phyloP scores from a whole-genome alignment of 2,329 filamentous ascomycete species.

The Hypoxylon sp. region DNA sequence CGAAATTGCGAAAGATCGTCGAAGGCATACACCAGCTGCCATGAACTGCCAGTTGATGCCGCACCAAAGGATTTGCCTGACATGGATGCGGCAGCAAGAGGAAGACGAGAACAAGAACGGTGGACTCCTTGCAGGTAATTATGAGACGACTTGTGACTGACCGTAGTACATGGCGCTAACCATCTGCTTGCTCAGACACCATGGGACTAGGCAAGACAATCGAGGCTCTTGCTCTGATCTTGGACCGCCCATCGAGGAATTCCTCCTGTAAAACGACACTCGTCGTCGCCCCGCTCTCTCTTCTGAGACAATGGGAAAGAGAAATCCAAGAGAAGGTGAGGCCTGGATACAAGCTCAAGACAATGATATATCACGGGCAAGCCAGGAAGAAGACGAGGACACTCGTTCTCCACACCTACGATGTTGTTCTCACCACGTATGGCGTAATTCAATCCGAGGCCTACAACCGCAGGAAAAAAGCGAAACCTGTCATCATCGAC shows the following conservation, averaged over 20 bases:
- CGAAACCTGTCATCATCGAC: slow-evolving; percentile 55
- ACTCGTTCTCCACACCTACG: slow-evolving; percentile 65
- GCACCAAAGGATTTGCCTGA: slow-evolving; percentile 43
- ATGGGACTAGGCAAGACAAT: slow-evolving; percentile 47
- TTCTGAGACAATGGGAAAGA: slow-evolving; percentile 42
- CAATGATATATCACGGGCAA: slow-evolving; percentile 39
- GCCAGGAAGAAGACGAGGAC: slow-evolving; percentile 33
- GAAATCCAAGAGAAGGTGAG: slow-evolving; percentile 44
- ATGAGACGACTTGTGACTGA: background rate
- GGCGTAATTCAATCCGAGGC: slow-evolving; percentile 74
- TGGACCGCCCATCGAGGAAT: slow-evolving; percentile 39
- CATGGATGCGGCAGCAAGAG: slow-evolving; percentile 44
- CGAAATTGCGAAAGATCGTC: slow-evolving; percentile 29
- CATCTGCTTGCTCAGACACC: slow-evolving; percentile 26
- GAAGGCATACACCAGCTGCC: slow-evolving; percentile 31
- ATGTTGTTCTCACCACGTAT: slow-evolving; percentile 82
- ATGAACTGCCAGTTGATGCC: slow-evolving; percentile 39
- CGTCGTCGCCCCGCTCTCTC: slow-evolving; percentile 40
- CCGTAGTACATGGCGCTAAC: slow-evolving; percentile 1
- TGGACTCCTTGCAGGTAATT: slow-evolving; percentile 40
- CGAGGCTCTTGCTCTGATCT: slow-evolving; percentile 43
- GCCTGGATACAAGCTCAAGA: slow-evolving; percentile 38
- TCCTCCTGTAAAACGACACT: slow-evolving; percentile 40
- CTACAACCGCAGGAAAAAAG: slow-evolving; percentile 54
- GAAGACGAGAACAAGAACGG: slow-evolving; percentile 37